phyloP scores from a whole-genome alignment of 495 filamentous ascomycete genomes.

The Aspergillus avenaceus region DNA sequence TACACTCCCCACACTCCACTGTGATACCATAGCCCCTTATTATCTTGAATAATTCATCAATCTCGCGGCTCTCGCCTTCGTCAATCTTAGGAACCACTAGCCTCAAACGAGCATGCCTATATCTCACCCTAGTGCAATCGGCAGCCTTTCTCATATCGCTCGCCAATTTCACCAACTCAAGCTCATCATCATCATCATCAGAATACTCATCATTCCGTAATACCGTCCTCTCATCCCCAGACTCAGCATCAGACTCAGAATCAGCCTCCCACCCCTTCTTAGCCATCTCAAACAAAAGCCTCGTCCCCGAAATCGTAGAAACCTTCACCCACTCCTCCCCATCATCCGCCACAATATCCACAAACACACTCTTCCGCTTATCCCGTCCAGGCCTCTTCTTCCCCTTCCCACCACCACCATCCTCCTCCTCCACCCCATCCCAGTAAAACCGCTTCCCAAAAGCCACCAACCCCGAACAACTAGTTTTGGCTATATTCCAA shows the following conservation, averaged over 20 bases:
- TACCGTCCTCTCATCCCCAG: conserved; percentile 32
- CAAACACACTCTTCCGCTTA: conserved; percentile 23
- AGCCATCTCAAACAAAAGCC: conserved; percentile 59
- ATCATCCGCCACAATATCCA: conserved; percentile 43
- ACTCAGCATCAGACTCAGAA: conserved; percentile 32
- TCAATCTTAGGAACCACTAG: conserved; percentile 59
- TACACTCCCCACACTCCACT: conserved; percentile 41
- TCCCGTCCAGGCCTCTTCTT: conserved; percentile 15
- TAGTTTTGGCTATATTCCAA: conserved; percentile 48
- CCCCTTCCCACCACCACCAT: conserved; percentile 7
- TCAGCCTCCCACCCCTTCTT: conserved; percentile 57
- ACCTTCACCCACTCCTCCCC: conserved; percentile 60
- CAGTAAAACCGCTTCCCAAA: conserved; percentile 55
- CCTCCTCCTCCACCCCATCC: conserved; percentile 21
- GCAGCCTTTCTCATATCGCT: conserved; percentile 51
- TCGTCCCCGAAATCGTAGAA: conserved; percentile 52
- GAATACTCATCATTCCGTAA: conserved; percentile 27
- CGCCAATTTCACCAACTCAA: conserved; percentile 55
- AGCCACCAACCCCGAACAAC: conserved; percentile 44
- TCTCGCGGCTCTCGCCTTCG: conserved; percentile 44
- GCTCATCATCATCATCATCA: conserved; percentile 37
- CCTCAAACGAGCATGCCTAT: conserved; percentile 54
- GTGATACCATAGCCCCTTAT: conserved; percentile 54
- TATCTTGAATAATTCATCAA: conserved; percentile 53
- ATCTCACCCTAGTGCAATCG: conserved; percentile 49